Evolutionary conservation across 2,329 filamentous ascomycete species (phyloP), one percentile per base, ranked within the genome.

Genomic region (Septoria linicola): DNA sequence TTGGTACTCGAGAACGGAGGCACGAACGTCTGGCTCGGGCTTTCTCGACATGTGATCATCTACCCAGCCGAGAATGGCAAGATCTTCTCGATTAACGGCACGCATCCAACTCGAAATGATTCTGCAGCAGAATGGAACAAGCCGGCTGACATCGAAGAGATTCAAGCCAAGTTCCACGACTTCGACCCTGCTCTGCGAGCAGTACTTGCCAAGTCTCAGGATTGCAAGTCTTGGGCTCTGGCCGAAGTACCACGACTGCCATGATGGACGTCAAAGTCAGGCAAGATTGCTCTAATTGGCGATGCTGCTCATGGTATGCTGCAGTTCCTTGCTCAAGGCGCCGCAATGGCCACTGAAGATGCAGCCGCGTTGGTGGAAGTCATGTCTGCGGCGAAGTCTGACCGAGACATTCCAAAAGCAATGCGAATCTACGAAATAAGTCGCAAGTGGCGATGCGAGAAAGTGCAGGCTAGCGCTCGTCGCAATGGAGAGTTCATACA

Each of bases 391-490:
- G 36, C 27, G 5, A 40, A 32, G 13, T 21, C 35, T 16, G 35
- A 23, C 27, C 8, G 31, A 21, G 17, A 48, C n/a, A 40, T 48
- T 30, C 45, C 45, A 2, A 30, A 19, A 13, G 45, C 45, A 2
- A 48, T 41, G 35, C 35, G 13, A 4, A n/a, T 41, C 21, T 48
- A 48, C 3, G 45, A 48, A 23, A 21, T 34, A 16, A 48, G 45
- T 11, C 45, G 45, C 35, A 48, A 41, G n/a, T 48, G 45, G 45
- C 45, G 45, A 8, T 48, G 45, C 27, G 45, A 48, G 36, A 48
- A 41, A 34, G 45, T 48, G 7, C 45, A 48, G 32, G 36, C 35
- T 1, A 40, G 41, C 32, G 45, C 45, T 31, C 36, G 45, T 14
- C 45, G 45, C 3, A 49, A 34, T 41, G 45, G 45, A 10, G 45